These are phyloP conservation scores for Hura crepitans DNA, from an alignment of 441 rosid genomes.

Conservation along the genomic window DNA sequence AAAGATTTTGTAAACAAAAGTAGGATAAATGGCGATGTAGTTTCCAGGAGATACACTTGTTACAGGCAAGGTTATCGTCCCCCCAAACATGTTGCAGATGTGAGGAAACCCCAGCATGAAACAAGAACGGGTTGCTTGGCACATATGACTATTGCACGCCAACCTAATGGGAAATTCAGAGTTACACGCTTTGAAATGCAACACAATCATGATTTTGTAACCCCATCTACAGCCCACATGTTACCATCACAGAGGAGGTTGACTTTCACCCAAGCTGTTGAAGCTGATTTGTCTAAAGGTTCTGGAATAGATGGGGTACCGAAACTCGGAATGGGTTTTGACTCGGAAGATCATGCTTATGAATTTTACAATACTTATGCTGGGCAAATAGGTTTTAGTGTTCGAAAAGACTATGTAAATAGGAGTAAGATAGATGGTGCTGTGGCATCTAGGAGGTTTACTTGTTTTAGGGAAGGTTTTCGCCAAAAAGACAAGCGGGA, in stretches of 20 bases:
- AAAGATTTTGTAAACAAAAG: conserved; percentile 37
- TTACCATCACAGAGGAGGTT: conserved; percentile 35
- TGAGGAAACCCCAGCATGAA: conserved; percentile 29
- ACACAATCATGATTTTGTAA: conserved; percentile 34
- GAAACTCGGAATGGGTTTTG: conserved; percentile 27
- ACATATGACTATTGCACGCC: conserved; percentile 37
- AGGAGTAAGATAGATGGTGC: conserved; percentile 17
- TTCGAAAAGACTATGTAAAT: conserved; percentile 16
- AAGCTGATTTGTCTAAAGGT: conserved; percentile 29
- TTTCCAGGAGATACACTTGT: conserved; percentile 36
- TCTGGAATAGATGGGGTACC: conserved; percentile 25
- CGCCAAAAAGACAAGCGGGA: conserved; percentile 17
- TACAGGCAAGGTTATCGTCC: conserved; percentile 33
- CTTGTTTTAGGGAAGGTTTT: conserved; percentile 19
- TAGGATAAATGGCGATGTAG: conserved; percentile 27
- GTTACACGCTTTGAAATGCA: conserved; percentile 30
- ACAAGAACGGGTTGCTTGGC: conserved; percentile 40
- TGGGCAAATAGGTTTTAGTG: conserved; percentile 13
- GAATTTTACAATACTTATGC: conserved; percentile 20
- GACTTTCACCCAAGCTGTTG: conserved; percentile 32
- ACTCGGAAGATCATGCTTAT: conserved; percentile 16
- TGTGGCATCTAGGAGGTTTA: conserved; percentile 20
- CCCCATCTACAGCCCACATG: conserved; percentile 25
- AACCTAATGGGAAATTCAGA: conserved; percentile 31
- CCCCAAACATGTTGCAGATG: conserved; percentile 20